These are phyloP conservation scores for Novymonas esmeraldas DNA, from an alignment of 208 protist genomes.

Conservation along the genomic window DNA sequence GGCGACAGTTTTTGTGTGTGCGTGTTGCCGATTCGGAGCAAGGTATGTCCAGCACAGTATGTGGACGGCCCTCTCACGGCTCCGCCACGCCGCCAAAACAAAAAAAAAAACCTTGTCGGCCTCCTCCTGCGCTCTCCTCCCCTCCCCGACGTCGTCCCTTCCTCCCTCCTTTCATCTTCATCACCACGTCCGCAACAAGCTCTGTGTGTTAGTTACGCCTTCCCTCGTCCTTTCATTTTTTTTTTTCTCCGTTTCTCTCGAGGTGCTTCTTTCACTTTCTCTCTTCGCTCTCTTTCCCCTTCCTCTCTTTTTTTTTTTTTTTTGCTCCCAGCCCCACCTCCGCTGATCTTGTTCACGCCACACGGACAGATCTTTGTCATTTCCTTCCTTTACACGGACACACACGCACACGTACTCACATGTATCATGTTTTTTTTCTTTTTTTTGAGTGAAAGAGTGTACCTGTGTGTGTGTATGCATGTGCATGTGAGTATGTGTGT, in stretches of 20 bases:
- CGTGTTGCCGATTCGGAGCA: not conserved
- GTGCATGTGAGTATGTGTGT: slow-evolving; percentile 7
- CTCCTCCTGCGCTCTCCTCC: not conserved
- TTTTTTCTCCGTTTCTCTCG: slow-evolving; percentile 15
- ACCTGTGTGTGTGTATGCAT: slow-evolving; percentile 1
- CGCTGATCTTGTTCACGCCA: not conserved
- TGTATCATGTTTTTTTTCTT: slow-evolving; percentile 5
- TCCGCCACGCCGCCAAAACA: not conserved
- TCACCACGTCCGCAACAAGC: not conserved
- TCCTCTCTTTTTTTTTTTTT: slow-evolving; percentile 2
- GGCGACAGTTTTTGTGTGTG: no score
- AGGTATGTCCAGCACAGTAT: not conserved
- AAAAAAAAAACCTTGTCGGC: not conserved
- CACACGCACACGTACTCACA: no score
- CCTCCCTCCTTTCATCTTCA: not conserved
- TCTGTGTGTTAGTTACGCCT: not conserved
- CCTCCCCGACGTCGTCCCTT: not conserved
- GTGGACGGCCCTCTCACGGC: not conserved
- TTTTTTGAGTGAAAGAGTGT: not conserved
- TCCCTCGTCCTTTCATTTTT: slow-evolving; percentile 5
- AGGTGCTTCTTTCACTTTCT: not conserved
- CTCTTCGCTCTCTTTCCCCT: not conserved
- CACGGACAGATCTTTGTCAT: no score
- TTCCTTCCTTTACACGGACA: no score
- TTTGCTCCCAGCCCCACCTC: not conserved